These are phyloP conservation scores for Dipteronia dyeriana DNA, from an alignment of 345 rosid species.

Conservation along the genomic window DNA sequence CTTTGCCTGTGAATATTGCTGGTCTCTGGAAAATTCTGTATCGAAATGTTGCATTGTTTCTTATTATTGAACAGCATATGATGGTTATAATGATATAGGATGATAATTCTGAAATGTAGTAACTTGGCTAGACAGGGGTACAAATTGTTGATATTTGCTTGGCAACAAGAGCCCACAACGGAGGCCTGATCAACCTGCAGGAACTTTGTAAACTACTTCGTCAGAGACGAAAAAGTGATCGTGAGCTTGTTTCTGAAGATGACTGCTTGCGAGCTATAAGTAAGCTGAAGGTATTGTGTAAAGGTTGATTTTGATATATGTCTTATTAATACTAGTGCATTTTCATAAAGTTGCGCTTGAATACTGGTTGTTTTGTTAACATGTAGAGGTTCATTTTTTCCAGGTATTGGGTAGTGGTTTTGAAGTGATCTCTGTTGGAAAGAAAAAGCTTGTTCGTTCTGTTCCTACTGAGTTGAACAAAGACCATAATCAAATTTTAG, in stretches of 20 bases:
- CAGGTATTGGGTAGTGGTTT: slow-evolving; percentile 86
- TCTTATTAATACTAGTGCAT: not conserved
- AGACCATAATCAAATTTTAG: slow-evolving; percentile 91
- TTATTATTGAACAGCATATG: not conserved
- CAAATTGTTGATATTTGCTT: slow-evolving; percentile 95
- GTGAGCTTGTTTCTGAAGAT: slow-evolving; percentile 88
- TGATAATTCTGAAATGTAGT: slow-evolving; percentile 19
- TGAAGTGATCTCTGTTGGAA: slow-evolving; percentile 89
- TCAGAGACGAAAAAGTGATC: slow-evolving; percentile 65
- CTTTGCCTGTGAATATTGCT: no score
- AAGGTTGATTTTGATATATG: not conserved
- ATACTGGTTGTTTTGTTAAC: slow-evolving; percentile 1
- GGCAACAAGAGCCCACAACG: slow-evolving; percentile 82
- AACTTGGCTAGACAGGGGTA: slow-evolving; percentile 65
- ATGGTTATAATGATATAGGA: not conserved
- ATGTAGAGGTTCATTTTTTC: not conserved
- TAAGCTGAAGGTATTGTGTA: slow-evolving; percentile 68
- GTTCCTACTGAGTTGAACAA: slow-evolving; percentile 93
- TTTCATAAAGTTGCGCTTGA: not conserved
- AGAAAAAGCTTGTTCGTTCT: slow-evolving; percentile 83
- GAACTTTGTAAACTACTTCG: slow-evolving; percentile 79
- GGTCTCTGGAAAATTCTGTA: not conserved
- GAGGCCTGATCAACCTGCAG: slow-evolving; percentile 84
- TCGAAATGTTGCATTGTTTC: not conserved
- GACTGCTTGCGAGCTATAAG: slow-evolving; percentile 96